Percentiles rank a stretch among this genome's conserved stretches.
Conservation (phyloP, 495 filamentous ascomycete species). For the Diplogelasinospora grovesii region DNA sequence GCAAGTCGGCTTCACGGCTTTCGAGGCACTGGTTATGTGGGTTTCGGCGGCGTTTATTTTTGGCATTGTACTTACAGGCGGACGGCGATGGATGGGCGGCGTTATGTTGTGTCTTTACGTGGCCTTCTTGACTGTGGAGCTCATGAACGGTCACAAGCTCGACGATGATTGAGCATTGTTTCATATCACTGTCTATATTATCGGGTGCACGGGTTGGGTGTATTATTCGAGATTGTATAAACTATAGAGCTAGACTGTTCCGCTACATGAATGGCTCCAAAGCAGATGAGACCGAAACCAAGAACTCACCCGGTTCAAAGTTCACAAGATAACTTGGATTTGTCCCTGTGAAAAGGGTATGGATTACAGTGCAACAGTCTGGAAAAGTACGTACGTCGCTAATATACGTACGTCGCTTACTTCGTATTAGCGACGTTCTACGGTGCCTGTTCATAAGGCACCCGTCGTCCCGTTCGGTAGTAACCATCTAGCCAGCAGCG, state of each 20-base stretch:
- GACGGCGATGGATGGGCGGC: conserved; percentile 29
- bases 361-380: too few relatives aligned
- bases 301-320: too few relatives aligned
- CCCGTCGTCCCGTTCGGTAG: too few relatives aligned
- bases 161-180: conserved; percentile 13
- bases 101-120: conserved; percentile 33
- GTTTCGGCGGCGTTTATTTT: conserved; percentile 24
- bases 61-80: conserved; percentile 27
- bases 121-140: conserved; percentile 36
- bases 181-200: too few relatives aligned
- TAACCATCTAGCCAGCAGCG: too few relatives aligned
- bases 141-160: conserved; percentile 13
- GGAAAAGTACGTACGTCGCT: too few relatives aligned
- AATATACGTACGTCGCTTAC: too few relatives aligned
- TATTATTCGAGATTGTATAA: not conserved
- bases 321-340: too few relatives aligned
- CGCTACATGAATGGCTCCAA: not conserved
- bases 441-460: too few relatives aligned
- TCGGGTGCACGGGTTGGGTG: not conserved
- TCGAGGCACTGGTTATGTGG: conserved; percentile 34
- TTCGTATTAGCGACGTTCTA: too few relatives aligned
- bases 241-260: not conserved
- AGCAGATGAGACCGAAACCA: too few relatives aligned
- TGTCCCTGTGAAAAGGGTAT: too few relatives aligned
- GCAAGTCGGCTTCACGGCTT: conserved; percentile 17